A percentile compares a stretch with the other conserved stretches of the same genome.
Evolutionary conservation across 768 basidiomycete species (phyloP).

Genomic region (Leccinum truebloodii): DNA sequence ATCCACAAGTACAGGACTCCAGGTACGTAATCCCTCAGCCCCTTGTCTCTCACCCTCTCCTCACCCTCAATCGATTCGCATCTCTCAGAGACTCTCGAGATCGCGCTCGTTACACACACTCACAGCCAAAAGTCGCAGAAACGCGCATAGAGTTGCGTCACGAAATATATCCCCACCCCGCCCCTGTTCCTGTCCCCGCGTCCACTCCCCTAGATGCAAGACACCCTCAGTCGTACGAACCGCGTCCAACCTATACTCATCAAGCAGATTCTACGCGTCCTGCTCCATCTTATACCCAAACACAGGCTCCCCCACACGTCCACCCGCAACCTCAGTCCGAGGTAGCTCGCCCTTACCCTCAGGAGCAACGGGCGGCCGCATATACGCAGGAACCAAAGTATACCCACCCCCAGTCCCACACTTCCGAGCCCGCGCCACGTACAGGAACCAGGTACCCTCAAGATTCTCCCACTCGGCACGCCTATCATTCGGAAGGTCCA

Average conservation of each 20-base stretch:
- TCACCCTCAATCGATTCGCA: slow-evolving; percentile 15
- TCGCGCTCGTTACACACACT: slow-evolving; percentile 22
- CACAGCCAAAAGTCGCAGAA: slow-evolving; percentile 23
- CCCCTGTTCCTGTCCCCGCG: slow-evolving; percentile 17
- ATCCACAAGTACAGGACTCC: slow-evolving; percentile 22
- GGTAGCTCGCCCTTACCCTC: slow-evolving; percentile 17
- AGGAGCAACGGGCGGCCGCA: slow-evolving; percentile 21
- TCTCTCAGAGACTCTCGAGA: slow-evolving; percentile 27
- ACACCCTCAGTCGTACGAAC: slow-evolving; percentile 24
- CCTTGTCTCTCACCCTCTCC: neutral
- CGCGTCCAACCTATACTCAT: slow-evolving; percentile 22
- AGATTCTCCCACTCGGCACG: slow-evolving; percentile 17
- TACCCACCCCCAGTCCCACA: slow-evolving; percentile 23
- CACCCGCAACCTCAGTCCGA: slow-evolving; percentile 18
- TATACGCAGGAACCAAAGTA: slow-evolving; percentile 28
- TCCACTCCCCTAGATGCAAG: slow-evolving; percentile 21
- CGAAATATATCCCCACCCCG: slow-evolving; percentile 24
- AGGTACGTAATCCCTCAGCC: slow-evolving; percentile 19
- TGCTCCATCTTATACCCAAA: slow-evolving; percentile 22
- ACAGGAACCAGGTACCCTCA: slow-evolving; percentile 14
- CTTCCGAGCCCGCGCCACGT: slow-evolving; percentile 19
- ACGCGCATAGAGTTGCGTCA: slow-evolving; percentile 29
- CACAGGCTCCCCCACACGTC: slow-evolving; percentile 12
- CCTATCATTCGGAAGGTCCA: slow-evolving; percentile 17
- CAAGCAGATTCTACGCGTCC: slow-evolving; percentile 23